Conservation (phyloP, 2,329 filamentous ascomycete species). For the Diaporthe sp. region DNA sequence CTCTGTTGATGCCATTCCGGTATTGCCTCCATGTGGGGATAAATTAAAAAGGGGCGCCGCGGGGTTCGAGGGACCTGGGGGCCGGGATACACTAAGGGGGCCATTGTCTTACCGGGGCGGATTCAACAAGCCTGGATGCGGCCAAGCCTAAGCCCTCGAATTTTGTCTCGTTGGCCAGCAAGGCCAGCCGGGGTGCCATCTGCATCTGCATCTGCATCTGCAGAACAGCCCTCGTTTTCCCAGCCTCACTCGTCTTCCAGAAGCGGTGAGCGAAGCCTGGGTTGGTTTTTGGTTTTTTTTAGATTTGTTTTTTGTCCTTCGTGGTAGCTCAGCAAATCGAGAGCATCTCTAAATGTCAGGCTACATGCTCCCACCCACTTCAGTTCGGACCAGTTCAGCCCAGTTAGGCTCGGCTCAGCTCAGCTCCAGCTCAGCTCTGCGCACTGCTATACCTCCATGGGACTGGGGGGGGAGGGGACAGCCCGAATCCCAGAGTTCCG, state of each 20-base stretch:
- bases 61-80: not conserved
- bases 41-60: constrained; percentile 15
- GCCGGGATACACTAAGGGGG: not conserved
- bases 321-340: not conserved
- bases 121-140: not conserved
- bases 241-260: constrained; percentile 1
- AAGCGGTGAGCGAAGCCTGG: constrained; percentile 16
- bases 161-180: not conserved
- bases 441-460: not conserved
- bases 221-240: not conserved
- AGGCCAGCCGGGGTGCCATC: not conserved
- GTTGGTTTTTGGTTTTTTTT: not conserved
- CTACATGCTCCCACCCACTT: not conserved
- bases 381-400: not conserved
- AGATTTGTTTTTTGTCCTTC: not conserved
- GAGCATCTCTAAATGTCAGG: not conserved
- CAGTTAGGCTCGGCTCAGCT: not conserved
- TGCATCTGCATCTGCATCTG: constrained; percentile 1
- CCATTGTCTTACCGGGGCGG: constrained; percentile 6
- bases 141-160: not conserved
- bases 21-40: constrained; percentile 12
- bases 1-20: not conserved
- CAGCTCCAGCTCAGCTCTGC: not conserved
- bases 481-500: not conserved
- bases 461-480: not conserved